Percentiles rank a stretch among this genome's conserved stretches.
phyloP scores from a whole-genome alignment of 1,139 yeast species.

The Pichia sp. region DNA sequence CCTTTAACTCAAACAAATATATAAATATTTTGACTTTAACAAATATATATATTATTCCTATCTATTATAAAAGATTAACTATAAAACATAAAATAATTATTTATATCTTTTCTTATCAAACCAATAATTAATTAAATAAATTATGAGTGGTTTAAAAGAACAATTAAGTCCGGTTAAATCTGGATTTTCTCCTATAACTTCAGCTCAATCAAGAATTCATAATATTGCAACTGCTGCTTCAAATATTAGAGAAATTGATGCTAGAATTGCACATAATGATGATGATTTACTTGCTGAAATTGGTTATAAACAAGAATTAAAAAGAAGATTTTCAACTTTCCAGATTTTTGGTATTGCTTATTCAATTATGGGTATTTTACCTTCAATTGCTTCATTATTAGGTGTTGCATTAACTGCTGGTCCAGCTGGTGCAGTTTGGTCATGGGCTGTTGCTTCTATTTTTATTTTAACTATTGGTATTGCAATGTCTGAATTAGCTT shows the following conservation, averaged over 20 bases:
- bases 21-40: too few species aligned
- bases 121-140: background rate
- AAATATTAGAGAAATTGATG: conserved; percentile 23
- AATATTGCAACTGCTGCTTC: conserved; percentile 18
- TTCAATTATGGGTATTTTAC: conserved; percentile 47
- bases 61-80: too few species aligned
- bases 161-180: background rate
- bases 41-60: too few species aligned
- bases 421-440: conserved; percentile 56
- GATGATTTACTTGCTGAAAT: conserved; percentile 39
- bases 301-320: conserved; percentile 47
- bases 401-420: conserved; percentile 42
- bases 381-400: conserved; percentile 38
- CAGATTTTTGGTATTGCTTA: conserved; percentile 50
- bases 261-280: conserved; percentile 28
- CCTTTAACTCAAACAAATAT: too few species aligned
- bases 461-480: conserved; percentile 46
- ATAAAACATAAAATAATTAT: too few species aligned
- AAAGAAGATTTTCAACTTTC: conserved; percentile 40
- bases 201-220: conserved; percentile 13
- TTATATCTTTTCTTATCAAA: too few species aligned
- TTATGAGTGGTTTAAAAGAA: background rate
- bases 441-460: conserved; percentile 51
- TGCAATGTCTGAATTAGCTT: conserved; percentile 55
- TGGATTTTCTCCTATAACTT: conserved; percentile 14